Percentiles rank a stretch among this genome's conserved stretches.
phyloP scores from a whole-genome alignment of 305 asterid species.

The Lippia alba region DNA sequence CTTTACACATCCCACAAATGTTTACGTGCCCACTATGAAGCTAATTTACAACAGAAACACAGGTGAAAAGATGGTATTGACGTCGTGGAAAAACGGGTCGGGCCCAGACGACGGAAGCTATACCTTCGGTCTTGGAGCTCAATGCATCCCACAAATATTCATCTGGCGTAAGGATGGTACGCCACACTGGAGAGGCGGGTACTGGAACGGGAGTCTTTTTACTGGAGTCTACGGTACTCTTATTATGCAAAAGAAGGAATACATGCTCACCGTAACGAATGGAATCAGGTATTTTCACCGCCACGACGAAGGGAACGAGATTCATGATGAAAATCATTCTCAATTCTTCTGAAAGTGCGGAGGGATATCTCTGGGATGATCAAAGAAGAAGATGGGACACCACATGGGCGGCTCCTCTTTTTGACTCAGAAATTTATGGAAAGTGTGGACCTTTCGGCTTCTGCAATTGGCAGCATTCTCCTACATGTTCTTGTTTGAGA shows the following conservation, averaged over 20 bases:
- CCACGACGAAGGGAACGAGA: too few relatives aligned
- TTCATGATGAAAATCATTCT: too few relatives aligned
- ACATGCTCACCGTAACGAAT: conserved; percentile 15
- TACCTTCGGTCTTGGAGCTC: conserved; percentile 38
- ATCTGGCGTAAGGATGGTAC: conserved; percentile 35
- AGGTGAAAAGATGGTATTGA: conserved; percentile 27
- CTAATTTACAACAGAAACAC: conserved; percentile 34
- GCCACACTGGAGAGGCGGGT: conserved; percentile 52
- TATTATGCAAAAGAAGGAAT: conserved; percentile 35
- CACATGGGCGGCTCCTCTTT: too few relatives aligned
- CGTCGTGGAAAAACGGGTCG: conserved; percentile 38
- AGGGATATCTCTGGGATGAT: too few relatives aligned
- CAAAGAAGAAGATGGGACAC: too few relatives aligned
- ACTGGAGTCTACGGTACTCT: conserved; percentile 39
- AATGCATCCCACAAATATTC: conserved; percentile 26
- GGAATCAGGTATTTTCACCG: conserved; percentile 22
- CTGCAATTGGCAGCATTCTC: too few relatives aligned
- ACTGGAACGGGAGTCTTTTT: conserved; percentile 47
- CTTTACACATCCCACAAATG: conserved; percentile 37
- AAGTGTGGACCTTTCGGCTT: too few relatives aligned
- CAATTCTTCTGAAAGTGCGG: too few relatives aligned
- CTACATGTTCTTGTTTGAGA: conserved; percentile 40
- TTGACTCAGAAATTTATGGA: too few relatives aligned
- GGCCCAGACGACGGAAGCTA: conserved; percentile 44
- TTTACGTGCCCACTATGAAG: conserved; percentile 35